Evolutionary conservation across 768 basidiomycete genomes (phyloP).

Genomic region (Boletales sp.): DNA sequence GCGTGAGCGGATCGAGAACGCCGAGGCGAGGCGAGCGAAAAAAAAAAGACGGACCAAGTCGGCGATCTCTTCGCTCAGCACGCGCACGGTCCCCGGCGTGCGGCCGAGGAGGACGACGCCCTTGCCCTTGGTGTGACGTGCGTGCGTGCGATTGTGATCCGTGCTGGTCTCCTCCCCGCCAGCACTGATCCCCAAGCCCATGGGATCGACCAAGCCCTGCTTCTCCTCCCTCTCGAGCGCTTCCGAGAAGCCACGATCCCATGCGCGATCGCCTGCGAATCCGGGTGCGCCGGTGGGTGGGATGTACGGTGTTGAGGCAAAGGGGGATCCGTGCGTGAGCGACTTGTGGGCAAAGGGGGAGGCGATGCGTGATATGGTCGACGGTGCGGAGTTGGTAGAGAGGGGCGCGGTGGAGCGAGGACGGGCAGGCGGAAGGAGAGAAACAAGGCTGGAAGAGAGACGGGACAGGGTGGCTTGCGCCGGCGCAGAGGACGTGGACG

Average conservation of each 20-base stretch:
- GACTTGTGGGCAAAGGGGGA: background rate
- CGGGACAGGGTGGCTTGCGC: constrained; percentile 40
- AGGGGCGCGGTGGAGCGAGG: constrained; percentile 12
- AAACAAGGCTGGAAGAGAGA: constrained; percentile 50
- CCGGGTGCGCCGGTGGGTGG: constrained; percentile 73
- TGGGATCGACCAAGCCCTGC: constrained; percentile 34
- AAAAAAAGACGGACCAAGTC: constrained; percentile 46
- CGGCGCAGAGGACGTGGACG: background rate
- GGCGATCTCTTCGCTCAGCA: constrained; percentile 54
- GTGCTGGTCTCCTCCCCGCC: constrained; percentile 24
- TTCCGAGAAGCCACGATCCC: constrained; percentile 67
- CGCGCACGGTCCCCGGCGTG: constrained; percentile 47
- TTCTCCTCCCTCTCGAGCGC: constrained; percentile 42
- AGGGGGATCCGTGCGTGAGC: constrained; percentile 49
- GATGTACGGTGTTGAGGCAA: constrained; percentile 41
- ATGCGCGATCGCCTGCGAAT: constrained; percentile 58
- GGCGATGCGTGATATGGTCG: no score
- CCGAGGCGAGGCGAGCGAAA: background rate
- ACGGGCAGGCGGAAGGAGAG: constrained; percentile 36
- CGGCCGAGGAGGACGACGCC: constrained; percentile 53
- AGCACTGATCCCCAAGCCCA: constrained; percentile 42
- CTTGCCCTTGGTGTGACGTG: constrained; percentile 32
- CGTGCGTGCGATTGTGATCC: background rate
- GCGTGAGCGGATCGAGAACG: background rate
- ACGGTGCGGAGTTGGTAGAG: background rate